Conservation (phyloP, 2,329 filamentous ascomycete species). For the Calonectria hongkongensis region DNA sequence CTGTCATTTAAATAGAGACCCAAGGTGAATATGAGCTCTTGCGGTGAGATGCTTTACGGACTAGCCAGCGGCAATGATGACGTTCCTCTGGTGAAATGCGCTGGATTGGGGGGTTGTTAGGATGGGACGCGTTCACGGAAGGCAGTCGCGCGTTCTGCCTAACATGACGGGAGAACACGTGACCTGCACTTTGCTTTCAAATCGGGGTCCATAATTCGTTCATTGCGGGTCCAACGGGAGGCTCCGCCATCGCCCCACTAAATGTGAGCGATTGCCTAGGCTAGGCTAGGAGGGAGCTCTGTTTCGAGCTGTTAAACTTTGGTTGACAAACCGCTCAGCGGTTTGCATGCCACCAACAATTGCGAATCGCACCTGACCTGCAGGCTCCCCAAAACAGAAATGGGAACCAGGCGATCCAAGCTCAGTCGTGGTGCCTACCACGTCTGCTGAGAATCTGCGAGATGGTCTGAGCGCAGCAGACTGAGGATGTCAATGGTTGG, state of each 20-base stretch:
- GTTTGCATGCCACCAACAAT: neutral
- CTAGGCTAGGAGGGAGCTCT: neutral
- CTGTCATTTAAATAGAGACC: conserved; percentile 50
- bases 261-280: conserved; percentile 24
- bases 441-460: conserved; percentile 1
- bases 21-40: neutral
- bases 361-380: neutral
- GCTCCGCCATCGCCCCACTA: conserved; percentile 44
- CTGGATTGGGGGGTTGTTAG: conserved; percentile 23
- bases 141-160: conserved; percentile 49
- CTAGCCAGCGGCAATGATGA: neutral
- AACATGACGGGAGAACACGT: conserved; percentile 58
- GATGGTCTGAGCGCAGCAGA: conserved; percentile 9
- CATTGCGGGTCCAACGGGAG: conserved; percentile 33
- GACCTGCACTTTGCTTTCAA: conserved; percentile 39
- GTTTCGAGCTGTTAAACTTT: neutral
- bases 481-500: neutral
- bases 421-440: neutral
- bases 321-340: neutral
- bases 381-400: neutral
- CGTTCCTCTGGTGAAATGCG: conserved; percentile 11
- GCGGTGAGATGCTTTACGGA: neutral
- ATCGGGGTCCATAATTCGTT: conserved; percentile 34
- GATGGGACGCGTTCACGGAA: conserved; percentile 51
- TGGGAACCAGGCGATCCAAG: neutral